Evolutionary conservation across 2,329 filamentous ascomycete species (phyloP).

Genomic region (Rutstroemia sp.): DNA sequence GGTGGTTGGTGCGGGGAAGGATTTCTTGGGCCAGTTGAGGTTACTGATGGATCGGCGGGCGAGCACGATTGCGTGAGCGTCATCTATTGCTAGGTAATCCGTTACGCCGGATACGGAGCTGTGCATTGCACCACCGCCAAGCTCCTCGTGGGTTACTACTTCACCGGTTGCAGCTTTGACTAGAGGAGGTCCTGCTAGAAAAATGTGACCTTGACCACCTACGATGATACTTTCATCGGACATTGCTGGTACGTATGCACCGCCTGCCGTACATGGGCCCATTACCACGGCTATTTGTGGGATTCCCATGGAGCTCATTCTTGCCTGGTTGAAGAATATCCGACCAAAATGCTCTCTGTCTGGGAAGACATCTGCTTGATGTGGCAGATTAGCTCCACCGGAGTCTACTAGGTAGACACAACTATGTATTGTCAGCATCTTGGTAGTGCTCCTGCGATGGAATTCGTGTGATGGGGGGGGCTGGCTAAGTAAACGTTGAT

Average conservation of each 20-base stretch:
- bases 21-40: slow-evolving; percentile 70
- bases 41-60: slow-evolving; percentile 79
- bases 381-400: slow-evolving; percentile 87
- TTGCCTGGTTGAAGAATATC: slow-evolving; percentile 96
- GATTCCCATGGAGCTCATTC: slow-evolving; percentile 83
- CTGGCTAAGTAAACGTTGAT: neutral
- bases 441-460: no score
- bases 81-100: slow-evolving; percentile 90
- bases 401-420: slow-evolving; percentile 97
- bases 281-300: slow-evolving; percentile 94
- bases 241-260: slow-evolving; percentile 95
- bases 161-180: slow-evolving; percentile 96
- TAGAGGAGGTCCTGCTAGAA: slow-evolving; percentile 86
- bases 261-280: slow-evolving; percentile 93
- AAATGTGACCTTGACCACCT: slow-evolving; percentile 92
- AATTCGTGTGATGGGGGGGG: no score
- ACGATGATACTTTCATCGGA: slow-evolving; percentile 97
- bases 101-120: slow-evolving; percentile 87
- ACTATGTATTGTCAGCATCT: slow-evolving; percentile 28
- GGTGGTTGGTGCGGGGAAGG: slow-evolving; percentile 33
- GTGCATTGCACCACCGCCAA: slow-evolving; percentile 86
- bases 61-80: slow-evolving; percentile 83
- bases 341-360: slow-evolving; percentile 89
- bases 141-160: slow-evolving; percentile 80
- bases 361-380: slow-evolving; percentile 93